These are phyloP conservation scores for Yamadazyma tumulicola DNA, from an alignment of 805 yeast genomes.

Conservation along the genomic window DNA sequence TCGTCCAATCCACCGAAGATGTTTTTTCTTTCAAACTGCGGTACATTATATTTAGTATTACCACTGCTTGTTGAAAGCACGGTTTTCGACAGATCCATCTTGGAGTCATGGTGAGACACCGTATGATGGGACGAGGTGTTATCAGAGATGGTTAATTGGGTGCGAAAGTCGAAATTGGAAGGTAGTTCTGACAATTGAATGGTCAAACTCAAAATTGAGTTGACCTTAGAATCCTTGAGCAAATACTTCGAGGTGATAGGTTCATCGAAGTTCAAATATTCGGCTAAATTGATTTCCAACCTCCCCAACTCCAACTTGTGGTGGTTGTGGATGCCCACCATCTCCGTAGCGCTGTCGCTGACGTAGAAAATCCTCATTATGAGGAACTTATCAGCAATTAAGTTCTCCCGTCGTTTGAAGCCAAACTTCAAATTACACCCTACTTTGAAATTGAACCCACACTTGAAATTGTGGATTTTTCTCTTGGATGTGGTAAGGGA, in stretches of 20 bases:
- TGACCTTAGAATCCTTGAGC: constrained; percentile 74
- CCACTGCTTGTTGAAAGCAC: constrained; percentile 10
- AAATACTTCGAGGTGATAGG: constrained; percentile 60
- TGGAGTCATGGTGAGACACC: constrained; percentile 5
- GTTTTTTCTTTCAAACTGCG: constrained; percentile 38
- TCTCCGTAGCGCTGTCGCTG: constrained; percentile 17
- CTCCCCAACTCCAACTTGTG: constrained; percentile 47
- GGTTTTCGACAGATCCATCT: constrained; percentile 1
- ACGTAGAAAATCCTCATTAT: constrained; percentile 34
- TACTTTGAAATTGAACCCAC: constrained; percentile 33
- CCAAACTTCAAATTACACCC: constrained; percentile 38
- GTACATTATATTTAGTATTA: constrained; percentile 42
- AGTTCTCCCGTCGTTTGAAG: constrained; percentile 34
- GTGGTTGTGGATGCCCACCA: constrained; percentile 7
- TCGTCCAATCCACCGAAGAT: constrained; percentile 52
- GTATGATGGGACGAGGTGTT: constrained; percentile 5
- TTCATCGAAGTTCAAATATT: constrained; percentile 56
- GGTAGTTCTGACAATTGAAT: constrained; percentile 48
- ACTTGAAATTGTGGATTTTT: constrained; percentile 37
- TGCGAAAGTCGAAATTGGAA: constrained; percentile 36
- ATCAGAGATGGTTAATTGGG: constrained; percentile 37
- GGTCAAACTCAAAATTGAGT: constrained; percentile 67
- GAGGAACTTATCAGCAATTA: constrained; percentile 43
- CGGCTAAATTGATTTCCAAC: constrained; percentile 65
- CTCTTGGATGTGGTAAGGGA: constrained; percentile 27